Base-by-base conservation (phyloP, 257 asterid species). In the Mentha longifolia region DNA sequence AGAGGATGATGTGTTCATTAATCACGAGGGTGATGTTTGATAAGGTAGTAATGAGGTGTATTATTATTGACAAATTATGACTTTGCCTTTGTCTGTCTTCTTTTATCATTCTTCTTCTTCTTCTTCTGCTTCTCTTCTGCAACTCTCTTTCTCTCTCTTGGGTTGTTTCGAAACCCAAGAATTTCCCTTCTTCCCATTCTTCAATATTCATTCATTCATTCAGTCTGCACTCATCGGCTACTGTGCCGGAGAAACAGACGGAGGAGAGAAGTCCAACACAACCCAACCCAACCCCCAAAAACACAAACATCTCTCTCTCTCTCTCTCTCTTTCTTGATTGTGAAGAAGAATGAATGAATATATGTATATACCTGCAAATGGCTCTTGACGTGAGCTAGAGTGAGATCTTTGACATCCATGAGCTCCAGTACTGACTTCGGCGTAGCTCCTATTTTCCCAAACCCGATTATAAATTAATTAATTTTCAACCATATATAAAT, bases 371-470 rank as follows among this genome's bases (percentile, higher is more conserved):
- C 98, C 98, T 92, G 98, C 61, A 93, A 91, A 86, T 93, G 98
- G 89, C 95, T 87, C 82, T 92, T 92, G 39, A 92, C 98, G 77
- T 92, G 98, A 70, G 98, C 93, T 47, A 92, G 76, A 22, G 98
- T 92, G 81, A 92, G 98, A 92, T 92, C 98, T 78, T 92, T 92
- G 42, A 92, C 98, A 90, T 92, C 98, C 98, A 90, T 90, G 10
- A 92, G 97, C 86, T 92, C 98, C 31, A 92, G 82, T 6, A 92
- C 98, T 22, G 98, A 88, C 80, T 92, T 92, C 19, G 98, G 98
- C 7, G 98, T 92, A 0, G 98, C 98, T 76, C 97, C 97, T 90
- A 61, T 42, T 65, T 22, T 42, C 35, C 42, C 35, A 78, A 68
- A 22, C 5, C 5, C 16, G 12, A 4, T 22, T 7, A 3, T 16